Evolutionary conservation across 1,139 yeast genomes (phyloP), one percentile per base, ranked within the genome.

Genomic region (Scheffersomyces cryptocercus): DNA sequence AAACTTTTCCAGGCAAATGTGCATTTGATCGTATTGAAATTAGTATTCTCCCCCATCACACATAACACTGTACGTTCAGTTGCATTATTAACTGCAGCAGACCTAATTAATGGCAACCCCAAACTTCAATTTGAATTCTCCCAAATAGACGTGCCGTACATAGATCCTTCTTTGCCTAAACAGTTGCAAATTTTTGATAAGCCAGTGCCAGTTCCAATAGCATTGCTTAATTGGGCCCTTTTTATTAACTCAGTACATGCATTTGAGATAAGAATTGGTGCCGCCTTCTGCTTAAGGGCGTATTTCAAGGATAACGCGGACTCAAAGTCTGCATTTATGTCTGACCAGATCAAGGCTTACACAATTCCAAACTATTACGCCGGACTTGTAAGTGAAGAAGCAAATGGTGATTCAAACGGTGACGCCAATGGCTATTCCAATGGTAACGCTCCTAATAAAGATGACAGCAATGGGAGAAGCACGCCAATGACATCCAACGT

Each of bases 71-170:
- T 89, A 4, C 77, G 96, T 50, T 75, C 85, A 2, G 64, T 74
- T 31, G 87, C 97, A 0, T 70, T 93, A 37, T 66, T 84, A 10
- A 81, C 96, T 0, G 82, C 88, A 2, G 91, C 95, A 1, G 93
- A 86, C 52, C 71, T 91, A 33, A 84, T 93, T 4, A 69, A 82
- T 47, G 77, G 82, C 33, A 84, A 88, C 61, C 62, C 76, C 11
- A 75, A 70, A 8, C 74, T 86, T 31, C 97, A 90, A 62, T 68
- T 68, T 20, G 81, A 81, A 49, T 85, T 93, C 56, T 76, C 90
- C 3, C 82, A 82, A 44, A 84, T 91, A 16, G 98, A 93, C 61
- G 97, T 93, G 5, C 99, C 99, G 0, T 88, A 84, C 57, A 71
- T 90, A 47, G 97, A 90, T 58, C 90, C 97, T 7, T 77, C 88